Conservation (phyloP, 352 stramenopile species). For the Globisporangium parvum region DNA sequence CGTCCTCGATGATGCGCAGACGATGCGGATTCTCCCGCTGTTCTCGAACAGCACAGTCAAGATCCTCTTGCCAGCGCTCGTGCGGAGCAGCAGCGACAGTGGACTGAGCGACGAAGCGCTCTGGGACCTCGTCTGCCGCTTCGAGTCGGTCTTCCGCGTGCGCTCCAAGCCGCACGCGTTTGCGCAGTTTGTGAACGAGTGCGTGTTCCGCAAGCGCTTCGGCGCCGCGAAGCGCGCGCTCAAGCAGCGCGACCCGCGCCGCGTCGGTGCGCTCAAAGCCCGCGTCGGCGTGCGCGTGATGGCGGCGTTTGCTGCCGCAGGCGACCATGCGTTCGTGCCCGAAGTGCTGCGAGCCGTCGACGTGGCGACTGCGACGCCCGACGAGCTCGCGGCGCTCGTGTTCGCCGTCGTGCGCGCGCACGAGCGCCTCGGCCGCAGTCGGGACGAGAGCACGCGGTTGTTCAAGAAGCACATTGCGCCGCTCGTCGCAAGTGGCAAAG, state of each 20-base stretch:
- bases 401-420: constrained; percentile 25
- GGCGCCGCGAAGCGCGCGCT: constrained; percentile 22
- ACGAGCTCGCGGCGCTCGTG: constrained; percentile 21
- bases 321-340: constrained; percentile 26
- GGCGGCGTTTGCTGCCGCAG: constrained; percentile 17
- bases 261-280: constrained; percentile 20
- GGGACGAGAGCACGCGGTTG: constrained; percentile 16
- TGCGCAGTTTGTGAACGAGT: constrained; percentile 34
- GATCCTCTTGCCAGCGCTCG: constrained; percentile 31
- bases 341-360: constrained; percentile 30
- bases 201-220: constrained; percentile 25
- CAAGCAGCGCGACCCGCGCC: constrained; percentile 19
- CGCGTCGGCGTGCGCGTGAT: constrained; percentile 19
- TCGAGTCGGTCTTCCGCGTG: constrained; percentile 28
- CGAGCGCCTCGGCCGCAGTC: constrained; percentile 20
- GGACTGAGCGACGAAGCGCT: constrained; percentile 32
- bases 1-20: constrained; percentile 29
- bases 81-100: constrained; percentile 20
- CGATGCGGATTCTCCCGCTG: constrained; percentile 19
- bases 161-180: constrained; percentile 31
- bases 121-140: constrained; percentile 20
- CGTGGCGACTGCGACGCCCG: constrained; percentile 13
- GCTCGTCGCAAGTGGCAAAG: constrained; percentile 10
- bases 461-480: constrained; percentile 15
- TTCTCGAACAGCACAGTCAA: constrained; percentile 35